phyloP scores from a whole-genome alignment of 345 rosid genomes.

The Pelargonium nanum region DNA sequence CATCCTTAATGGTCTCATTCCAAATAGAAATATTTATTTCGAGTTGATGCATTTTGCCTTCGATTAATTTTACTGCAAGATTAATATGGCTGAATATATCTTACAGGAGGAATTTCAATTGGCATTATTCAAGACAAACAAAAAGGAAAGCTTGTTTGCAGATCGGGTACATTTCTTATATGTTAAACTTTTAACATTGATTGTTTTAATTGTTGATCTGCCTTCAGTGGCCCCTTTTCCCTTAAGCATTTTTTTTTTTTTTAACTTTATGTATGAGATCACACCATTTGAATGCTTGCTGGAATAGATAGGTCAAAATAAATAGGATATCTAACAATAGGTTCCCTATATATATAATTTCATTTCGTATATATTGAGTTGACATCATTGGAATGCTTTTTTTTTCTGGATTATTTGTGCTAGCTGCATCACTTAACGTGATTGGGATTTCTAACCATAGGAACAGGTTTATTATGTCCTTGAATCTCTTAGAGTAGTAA shows the following conservation, averaged over 20 bases:
- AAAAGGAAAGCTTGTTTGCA: slow-evolving; percentile 97
- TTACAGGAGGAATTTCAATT: slow-evolving; percentile 93
- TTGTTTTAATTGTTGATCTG: not conserved
- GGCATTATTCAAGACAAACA: slow-evolving; percentile 90
- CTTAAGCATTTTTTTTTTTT: not conserved
- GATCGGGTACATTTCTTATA: slow-evolving; percentile 55
- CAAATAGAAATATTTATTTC: not conserved
- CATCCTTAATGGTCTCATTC: not conserved
- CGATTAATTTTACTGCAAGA: not conserved
- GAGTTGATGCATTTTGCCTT: not conserved
- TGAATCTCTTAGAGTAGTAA: no score
- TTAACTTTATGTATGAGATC: not conserved
- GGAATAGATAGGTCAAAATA: not conserved
- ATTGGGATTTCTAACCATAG: not conserved
- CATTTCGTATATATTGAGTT: not conserved
- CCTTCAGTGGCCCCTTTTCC: not conserved
- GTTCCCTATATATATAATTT: not conserved
- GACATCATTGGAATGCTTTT: not conserved
- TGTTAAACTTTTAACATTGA: slow-evolving; percentile 1
- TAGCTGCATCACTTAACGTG: not conserved
- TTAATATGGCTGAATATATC: not conserved
- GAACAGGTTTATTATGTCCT: not conserved
- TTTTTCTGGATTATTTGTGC: not conserved
- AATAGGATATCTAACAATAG: not conserved
- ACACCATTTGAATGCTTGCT: not conserved